A percentile compares a stretch with the other conserved stretches of the same genome.
These are phyloP conservation scores for Hymenoscyphus occultus DNA, from an alignment of 2,329 filamentous ascomycete genomes.

Conservation along the genomic window DNA sequence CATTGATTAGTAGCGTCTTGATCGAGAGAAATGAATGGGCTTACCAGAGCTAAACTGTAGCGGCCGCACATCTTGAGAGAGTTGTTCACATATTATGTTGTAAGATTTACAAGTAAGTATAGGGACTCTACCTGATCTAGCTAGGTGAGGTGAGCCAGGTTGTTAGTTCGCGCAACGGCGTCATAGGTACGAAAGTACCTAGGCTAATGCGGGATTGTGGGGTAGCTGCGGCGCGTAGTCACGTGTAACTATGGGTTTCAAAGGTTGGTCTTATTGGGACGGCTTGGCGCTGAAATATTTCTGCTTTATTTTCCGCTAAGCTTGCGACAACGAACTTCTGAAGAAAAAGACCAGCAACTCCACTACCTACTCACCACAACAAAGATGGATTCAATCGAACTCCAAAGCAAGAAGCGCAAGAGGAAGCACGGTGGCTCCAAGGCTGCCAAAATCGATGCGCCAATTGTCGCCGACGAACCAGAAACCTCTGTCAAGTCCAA, in stretches of 20 bases:
- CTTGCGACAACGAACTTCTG: conserved; percentile 1
- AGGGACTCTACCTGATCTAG: too few relatives aligned
- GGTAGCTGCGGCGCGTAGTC: neutral
- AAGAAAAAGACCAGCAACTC: conserved; percentile 12
- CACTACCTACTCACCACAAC: neutral
- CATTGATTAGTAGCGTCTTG: conserved; percentile 7
- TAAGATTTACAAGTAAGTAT: neutral
- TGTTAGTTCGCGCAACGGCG: neutral
- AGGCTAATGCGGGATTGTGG: neutral
- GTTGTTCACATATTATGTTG: neutral
- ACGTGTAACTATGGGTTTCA: neutral
- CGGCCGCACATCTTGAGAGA: conserved; percentile 34
- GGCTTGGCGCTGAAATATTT: conserved; percentile 17
- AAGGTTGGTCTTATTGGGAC: conserved; percentile 15
- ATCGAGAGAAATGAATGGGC: neutral
- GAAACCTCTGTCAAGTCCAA: conserved; percentile 21
- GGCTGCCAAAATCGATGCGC: conserved; percentile 18
- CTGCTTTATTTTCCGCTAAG: conserved; percentile 14
- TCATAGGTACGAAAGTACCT: neutral
- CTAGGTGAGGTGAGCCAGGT: too few relatives aligned
- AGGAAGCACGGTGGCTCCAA: conserved; percentile 34
- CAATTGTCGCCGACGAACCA: conserved; percentile 14
- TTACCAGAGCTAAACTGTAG: conserved; percentile 35
- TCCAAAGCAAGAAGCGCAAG: conserved; percentile 37
- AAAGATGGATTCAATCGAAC: conserved; percentile 31